phyloP scores from a whole-genome alignment of 225 moss, liverwort and hornwort genomes.

The Ulota crispa region DNA sequence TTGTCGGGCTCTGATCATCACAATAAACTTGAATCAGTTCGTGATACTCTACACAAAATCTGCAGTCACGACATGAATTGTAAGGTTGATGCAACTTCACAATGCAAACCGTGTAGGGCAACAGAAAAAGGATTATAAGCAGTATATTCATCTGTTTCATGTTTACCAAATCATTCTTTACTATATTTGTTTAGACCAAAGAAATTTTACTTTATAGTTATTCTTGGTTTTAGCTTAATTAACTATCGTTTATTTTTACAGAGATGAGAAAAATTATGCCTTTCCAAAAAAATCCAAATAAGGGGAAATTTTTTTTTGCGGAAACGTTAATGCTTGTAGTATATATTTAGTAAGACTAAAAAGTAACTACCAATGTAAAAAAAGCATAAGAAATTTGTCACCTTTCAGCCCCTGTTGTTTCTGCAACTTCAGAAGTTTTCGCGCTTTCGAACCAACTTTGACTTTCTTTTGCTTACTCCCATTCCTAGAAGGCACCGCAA shows the following conservation, averaged over 20 bases:
- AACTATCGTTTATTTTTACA: accelerated
- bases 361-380: too few relatives aligned
- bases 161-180: too few relatives aligned
- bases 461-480: slow-evolving; percentile 31
- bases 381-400: background rate
- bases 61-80: background rate
- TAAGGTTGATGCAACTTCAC: background rate
- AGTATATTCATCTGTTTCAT: too few relatives aligned
- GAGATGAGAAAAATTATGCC: too few relatives aligned
- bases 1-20: slow-evolving; percentile 11
- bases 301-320: too few relatives aligned
- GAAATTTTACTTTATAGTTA: too few relatives aligned
- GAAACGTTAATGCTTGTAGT: too few relatives aligned
- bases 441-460: slow-evolving; percentile 56
- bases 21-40: slow-evolving; percentile 13
- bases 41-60: background rate
- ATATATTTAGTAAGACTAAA: too few relatives aligned
- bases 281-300: too few relatives aligned
- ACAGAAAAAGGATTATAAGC: background rate
- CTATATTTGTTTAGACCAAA: too few relatives aligned
- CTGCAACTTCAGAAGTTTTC: slow-evolving; percentile 53
- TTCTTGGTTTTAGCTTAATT: too few relatives aligned
- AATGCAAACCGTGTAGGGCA: background rate
- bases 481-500: slow-evolving; percentile 10
- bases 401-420: slow-evolving; percentile 43